These are phyloP conservation scores for Oemleria cerasiformis DNA, from an alignment of 306 rosid species.

Conservation along the genomic window DNA sequence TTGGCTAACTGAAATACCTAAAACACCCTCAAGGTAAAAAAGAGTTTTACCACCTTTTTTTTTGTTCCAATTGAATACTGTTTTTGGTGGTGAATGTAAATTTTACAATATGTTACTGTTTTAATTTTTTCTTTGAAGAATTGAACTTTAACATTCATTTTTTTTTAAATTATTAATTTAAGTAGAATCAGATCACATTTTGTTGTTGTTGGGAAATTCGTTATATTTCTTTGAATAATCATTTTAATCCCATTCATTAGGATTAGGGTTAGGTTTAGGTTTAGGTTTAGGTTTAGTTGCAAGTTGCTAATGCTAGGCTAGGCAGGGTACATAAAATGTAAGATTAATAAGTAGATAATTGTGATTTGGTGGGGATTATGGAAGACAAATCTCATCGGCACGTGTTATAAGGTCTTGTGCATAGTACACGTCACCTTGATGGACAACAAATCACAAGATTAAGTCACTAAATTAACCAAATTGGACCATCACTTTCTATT, in stretches of 20 bases:
- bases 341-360: background rate
- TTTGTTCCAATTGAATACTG: no score
- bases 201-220: no score
- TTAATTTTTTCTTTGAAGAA: no score
- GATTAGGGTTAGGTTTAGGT: background rate
- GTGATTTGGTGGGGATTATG: conserved; percentile 13
- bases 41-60: no score
- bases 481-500: background rate
- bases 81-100: no score
- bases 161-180: no score
- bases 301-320: background rate
- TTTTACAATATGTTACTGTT: no score
- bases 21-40: no score
- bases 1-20: no score
- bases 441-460: background rate
- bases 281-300: background rate
- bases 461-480: background rate
- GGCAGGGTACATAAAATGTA: background rate
- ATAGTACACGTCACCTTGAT: conserved; percentile 3
- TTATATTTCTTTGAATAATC: background rate
- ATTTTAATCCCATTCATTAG: conserved; percentile 14
- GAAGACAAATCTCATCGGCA: conserved; percentile 17
- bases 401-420: conserved; percentile 19
- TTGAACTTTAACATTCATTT: no score
- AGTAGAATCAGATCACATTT: no score